Evolutionary conservation across 169 alveolate species (phyloP).

Genomic region (Perkinsus olseni): DNA sequence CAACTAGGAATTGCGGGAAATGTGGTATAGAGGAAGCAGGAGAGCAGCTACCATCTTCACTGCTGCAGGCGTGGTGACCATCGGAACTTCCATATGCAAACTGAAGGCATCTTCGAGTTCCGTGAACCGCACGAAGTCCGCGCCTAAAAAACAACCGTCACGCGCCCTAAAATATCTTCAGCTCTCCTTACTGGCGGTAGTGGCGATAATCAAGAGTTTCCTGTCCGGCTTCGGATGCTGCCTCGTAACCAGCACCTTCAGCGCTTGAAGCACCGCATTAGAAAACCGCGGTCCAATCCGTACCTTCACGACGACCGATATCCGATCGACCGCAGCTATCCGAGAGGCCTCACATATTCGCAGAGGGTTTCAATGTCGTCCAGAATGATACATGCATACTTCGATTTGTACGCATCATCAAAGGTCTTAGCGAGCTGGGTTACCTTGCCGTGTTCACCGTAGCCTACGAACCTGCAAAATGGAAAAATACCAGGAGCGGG

Average conservation of each 20-base stretch:
- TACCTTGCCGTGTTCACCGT: slow-evolving; percentile 48
- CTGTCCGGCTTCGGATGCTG: slow-evolving; percentile 86
- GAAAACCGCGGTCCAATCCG: slow-evolving; percentile 81
- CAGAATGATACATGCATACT: slow-evolving; percentile 66
- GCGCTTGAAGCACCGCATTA: slow-evolving; percentile 86
- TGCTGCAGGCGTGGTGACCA: slow-evolving; percentile 13
- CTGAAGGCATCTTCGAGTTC: slow-evolving; percentile 33
- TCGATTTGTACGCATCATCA: slow-evolving; percentile 97
- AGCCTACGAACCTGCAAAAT: neutral
- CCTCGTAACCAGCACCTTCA: slow-evolving; percentile 86
- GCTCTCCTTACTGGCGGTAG: slow-evolving; percentile 81
- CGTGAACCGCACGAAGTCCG: neutral
- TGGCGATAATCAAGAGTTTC: slow-evolving; percentile 87
- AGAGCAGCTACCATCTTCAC: slow-evolving; percentile 9
- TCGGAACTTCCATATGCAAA: slow-evolving; percentile 30
- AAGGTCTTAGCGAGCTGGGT: slow-evolving; percentile 83
- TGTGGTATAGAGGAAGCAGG: neutral
- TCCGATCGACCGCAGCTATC: neutral
- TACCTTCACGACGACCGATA: neutral
- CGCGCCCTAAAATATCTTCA: neutral
- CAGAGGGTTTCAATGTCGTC: slow-evolving; percentile 95
- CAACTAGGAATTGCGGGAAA: neutral
- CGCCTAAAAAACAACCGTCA: neutral
- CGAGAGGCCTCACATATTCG: slow-evolving; percentile 62
- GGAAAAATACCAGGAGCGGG: slow-evolving; percentile 35